Evolutionary conservation across 2,329 filamentous ascomycete species (phyloP).

Genomic region (Talaromyces sp.): DNA sequence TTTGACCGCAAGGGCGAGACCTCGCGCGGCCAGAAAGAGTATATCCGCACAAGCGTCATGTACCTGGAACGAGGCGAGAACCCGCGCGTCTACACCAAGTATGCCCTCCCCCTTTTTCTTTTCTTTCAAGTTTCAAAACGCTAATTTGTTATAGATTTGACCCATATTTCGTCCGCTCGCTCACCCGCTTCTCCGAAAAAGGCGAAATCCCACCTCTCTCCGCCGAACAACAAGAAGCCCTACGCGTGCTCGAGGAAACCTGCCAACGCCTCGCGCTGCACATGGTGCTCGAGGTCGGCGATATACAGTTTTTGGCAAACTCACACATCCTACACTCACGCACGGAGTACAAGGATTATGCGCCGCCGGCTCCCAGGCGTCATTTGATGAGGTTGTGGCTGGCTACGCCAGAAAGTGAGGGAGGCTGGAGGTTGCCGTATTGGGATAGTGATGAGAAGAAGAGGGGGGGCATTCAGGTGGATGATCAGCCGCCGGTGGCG

Average conservation of each 20-base stretch:
- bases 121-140: not conserved
- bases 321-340: conserved; percentile 74
- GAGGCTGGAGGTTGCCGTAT: conserved; percentile 80
- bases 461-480: conserved; percentile 81
- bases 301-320: conserved; percentile 83
- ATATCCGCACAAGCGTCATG: conserved; percentile 66
- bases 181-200: conserved; percentile 66
- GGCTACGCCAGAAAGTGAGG: conserved; percentile 73
- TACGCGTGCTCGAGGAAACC: conserved; percentile 67
- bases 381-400: conserved; percentile 84
- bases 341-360: conserved; percentile 71
- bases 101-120: conserved; percentile 14
- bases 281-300: conserved; percentile 80
- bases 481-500: conserved; percentile 69
- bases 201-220: conserved; percentile 71
- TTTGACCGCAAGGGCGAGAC: conserved; percentile 87
- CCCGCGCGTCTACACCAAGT: conserved; percentile 69
- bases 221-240: conserved; percentile 62
- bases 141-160: conserved; percentile 55
- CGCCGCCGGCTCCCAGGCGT: conserved; percentile 63
- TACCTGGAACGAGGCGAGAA: conserved; percentile 68
- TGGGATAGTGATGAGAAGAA: conserved; percentile 78
- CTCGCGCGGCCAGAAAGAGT: conserved; percentile 67
- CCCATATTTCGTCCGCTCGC: conserved; percentile 76
- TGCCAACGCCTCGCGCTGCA: conserved; percentile 70